Evolutionary conservation across 148 eudicot genomes (phyloP).

Genomic region (Mesembryanthemum crystallinum): DNA sequence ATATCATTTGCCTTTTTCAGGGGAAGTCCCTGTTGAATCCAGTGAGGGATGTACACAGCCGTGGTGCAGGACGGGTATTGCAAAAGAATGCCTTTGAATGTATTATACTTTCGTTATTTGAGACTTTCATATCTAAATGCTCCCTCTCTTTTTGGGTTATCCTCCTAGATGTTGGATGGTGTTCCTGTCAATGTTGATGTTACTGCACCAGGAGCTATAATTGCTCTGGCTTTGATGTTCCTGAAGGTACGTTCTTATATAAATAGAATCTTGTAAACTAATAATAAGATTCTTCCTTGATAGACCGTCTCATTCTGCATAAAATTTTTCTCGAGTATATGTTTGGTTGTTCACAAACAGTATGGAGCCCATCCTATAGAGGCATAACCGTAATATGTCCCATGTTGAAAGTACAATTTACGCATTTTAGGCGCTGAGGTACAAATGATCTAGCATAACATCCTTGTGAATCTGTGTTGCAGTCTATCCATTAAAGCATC

Average conservation of each 20-base stretch:
- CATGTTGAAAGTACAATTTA: background rate
- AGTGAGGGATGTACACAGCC: slow-evolving; percentile 55
- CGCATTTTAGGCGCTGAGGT: background rate
- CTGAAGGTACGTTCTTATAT: slow-evolving; percentile 59
- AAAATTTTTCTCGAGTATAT: background rate
- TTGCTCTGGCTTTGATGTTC: slow-evolving; percentile 86
- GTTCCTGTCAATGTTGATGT: slow-evolving; percentile 75
- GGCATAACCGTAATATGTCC: background rate
- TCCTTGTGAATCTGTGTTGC: background rate
- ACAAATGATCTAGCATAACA: background rate
- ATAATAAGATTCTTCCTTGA: background rate
- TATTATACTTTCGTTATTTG: slow-evolving; percentile 9
- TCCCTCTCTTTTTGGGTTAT: slow-evolving; percentile 3
- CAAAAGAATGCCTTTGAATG: slow-evolving; percentile 1
- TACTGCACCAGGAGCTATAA: slow-evolving; percentile 94
- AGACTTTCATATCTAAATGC: background rate
- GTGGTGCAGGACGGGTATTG: slow-evolving; percentile 71
- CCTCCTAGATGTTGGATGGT: slow-evolving; percentile 67
- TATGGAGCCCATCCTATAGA: background rate
- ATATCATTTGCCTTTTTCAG: slow-evolving; percentile 28
- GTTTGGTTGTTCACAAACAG: background rate
- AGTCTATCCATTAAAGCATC: background rate
- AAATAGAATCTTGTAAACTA: background rate
- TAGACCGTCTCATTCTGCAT: background rate
- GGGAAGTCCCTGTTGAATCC: slow-evolving; percentile 44